These are phyloP conservation scores for Kuraishia borneana DNA, from an alignment of 805 yeast species.

Conservation along the genomic window DNA sequence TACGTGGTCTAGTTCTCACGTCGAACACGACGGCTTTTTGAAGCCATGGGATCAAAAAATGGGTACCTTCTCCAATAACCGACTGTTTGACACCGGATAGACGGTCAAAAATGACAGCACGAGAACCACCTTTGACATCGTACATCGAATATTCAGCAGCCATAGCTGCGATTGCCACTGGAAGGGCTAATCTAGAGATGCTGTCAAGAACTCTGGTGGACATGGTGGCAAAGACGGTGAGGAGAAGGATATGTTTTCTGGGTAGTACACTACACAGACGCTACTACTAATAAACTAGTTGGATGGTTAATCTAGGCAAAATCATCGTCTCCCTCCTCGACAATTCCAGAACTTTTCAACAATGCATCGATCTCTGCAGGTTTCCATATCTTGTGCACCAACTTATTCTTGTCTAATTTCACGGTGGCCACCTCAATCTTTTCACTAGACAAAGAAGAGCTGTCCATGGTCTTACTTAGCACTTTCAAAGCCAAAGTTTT, in stretches of 20 bases:
- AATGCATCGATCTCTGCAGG: conserved; percentile 68
- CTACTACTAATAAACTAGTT: neutral
- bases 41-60: conserved; percentile 91
- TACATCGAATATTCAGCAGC: conserved; percentile 78
- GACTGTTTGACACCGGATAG: conserved; percentile 74
- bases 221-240: no score
- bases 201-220: conserved; percentile 23
- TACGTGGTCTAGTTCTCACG: conserved; percentile 91
- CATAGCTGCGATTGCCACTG: conserved; percentile 57
- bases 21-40: conserved; percentile 86
- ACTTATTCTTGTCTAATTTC: conserved; percentile 35
- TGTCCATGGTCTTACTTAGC: conserved; percentile 87
- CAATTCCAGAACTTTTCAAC: conserved; percentile 62
- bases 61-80: conserved; percentile 97
- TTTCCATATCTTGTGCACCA: conserved; percentile 65
- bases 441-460: conserved; percentile 74
- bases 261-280: no score
- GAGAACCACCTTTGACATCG: conserved; percentile 91
- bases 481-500: conserved; percentile 84
- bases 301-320: neutral
- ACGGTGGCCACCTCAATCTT: conserved; percentile 90
- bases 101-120: conserved; percentile 94
- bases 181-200: conserved; percentile 41
- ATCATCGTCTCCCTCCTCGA: conserved; percentile 45
- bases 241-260: no score